phyloP scores from a whole-genome alignment of 1,284 basidiomycete species.

The Ceratobasidium sp. region DNA sequence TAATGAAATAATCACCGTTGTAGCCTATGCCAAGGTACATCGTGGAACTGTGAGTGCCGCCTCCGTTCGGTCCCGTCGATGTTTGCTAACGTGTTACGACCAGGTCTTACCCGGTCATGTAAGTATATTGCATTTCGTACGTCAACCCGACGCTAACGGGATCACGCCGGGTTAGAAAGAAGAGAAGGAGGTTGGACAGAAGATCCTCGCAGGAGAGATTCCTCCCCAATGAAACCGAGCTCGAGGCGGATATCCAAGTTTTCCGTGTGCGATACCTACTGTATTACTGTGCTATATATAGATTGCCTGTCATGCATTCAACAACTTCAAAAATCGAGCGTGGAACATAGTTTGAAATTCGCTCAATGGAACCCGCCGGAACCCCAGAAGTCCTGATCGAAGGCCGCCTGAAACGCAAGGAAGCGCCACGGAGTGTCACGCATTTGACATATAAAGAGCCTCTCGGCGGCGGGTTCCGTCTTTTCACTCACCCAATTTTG shows the following conservation, averaged over 20 bases:
- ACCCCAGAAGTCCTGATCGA: neutral
- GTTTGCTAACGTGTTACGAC: neutral
- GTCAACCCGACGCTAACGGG: neutral
- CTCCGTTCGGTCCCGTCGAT: neutral
- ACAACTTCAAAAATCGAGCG: neutral
- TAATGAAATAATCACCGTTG: neutral
- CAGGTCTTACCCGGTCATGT: conserved; percentile 32
- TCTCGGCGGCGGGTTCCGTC: neutral
- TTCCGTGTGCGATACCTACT: neutral
- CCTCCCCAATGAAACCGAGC: neutral
- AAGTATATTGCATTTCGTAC: conserved; percentile 15
- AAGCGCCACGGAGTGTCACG: neutral
- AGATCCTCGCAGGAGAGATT: conserved; percentile 25
- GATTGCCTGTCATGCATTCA: neutral
- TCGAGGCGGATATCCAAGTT: neutral
- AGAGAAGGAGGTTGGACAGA: conserved; percentile 30
- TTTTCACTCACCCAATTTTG: neutral
- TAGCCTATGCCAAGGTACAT: conserved; percentile 30
- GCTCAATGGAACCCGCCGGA: neutral
- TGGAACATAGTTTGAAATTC: neutral
- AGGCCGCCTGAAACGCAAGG: conserved; percentile 13
- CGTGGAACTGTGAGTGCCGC: conserved; percentile 24
- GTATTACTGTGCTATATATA: neutral
- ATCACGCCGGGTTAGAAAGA: neutral
- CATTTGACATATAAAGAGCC: neutral